Conservation (phyloP, 2,329 filamentous ascomycete genomes). For the Aspergillus floridensis region DNA sequence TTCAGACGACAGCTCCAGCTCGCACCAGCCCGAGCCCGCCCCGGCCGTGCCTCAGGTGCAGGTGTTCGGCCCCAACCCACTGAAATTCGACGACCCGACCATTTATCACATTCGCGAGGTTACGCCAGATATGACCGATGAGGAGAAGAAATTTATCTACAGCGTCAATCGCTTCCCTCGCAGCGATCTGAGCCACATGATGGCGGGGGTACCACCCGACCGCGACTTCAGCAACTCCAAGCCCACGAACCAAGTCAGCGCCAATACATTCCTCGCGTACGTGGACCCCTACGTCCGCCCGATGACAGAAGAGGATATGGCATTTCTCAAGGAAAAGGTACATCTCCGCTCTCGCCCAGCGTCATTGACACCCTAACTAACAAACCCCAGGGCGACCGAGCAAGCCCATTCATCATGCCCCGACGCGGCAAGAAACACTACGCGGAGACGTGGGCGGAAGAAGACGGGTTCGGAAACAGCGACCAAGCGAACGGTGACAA, state of each 20-base stretch:
- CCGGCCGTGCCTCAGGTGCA: slow-evolving; percentile 70
- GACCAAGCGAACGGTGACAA: slow-evolving; percentile 62
- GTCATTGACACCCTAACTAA: slow-evolving; percentile 10
- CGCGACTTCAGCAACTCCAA: slow-evolving; percentile 95
- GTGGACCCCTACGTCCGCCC: slow-evolving; percentile 88
- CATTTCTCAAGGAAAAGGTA: slow-evolving; percentile 80
- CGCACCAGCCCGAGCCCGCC: slow-evolving; percentile 59
- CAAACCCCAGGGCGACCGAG: slow-evolving; percentile 64
- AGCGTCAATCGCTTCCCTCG: slow-evolving; percentile 81
- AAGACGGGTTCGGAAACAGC: slow-evolving; percentile 76
- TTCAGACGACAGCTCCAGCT: slow-evolving; percentile 58
- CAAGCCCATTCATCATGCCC: slow-evolving; percentile 80
- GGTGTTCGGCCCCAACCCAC: slow-evolving; percentile 88
- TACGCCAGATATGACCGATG: slow-evolving; percentile 71
- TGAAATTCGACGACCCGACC: slow-evolving; percentile 86
- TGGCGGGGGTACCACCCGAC: slow-evolving; percentile 85
- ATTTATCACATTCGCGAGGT: slow-evolving; percentile 86
- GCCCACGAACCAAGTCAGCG: slow-evolving; percentile 89
- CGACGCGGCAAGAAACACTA: slow-evolving; percentile 82
- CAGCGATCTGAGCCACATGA: slow-evolving; percentile 76
- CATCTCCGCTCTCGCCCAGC: slow-evolving; percentile 18
- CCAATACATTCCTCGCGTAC: slow-evolving; percentile 87
- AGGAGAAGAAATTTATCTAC: slow-evolving; percentile 84
- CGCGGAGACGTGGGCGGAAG: slow-evolving; percentile 87
- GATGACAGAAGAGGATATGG: slow-evolving; percentile 88